Percentiles rank a stretch among this genome's conserved stretches.
phyloP scores from a whole-genome alignment of 2,329 filamentous ascomycete genomes.

The Pseudocercospora vitis region DNA sequence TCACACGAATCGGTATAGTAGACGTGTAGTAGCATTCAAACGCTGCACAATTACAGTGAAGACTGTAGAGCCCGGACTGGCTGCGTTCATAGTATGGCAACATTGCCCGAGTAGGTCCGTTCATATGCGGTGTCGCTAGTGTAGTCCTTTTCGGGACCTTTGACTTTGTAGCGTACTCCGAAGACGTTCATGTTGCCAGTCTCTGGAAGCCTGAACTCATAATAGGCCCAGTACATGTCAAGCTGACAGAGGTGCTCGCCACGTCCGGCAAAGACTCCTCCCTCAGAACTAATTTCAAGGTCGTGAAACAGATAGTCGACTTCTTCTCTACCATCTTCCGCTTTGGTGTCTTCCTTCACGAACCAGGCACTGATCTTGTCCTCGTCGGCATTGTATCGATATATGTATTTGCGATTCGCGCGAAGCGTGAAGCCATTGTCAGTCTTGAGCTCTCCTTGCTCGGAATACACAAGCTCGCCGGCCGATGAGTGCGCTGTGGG shows the following conservation, averaged over 20 bases:
- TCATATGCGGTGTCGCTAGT: slow-evolving; percentile 41
- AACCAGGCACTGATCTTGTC: slow-evolving; percentile 75
- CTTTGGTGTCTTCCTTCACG: slow-evolving; percentile 62
- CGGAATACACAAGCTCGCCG: slow-evolving; percentile 38
- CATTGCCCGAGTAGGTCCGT: slow-evolving; percentile 23
- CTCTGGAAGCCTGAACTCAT: slow-evolving; percentile 57
- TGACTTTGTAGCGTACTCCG: slow-evolving; percentile 40
- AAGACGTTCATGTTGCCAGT: slow-evolving; percentile 37
- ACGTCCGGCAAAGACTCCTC: slow-evolving; percentile 58
- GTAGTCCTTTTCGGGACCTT: slow-evolving; percentile 42
- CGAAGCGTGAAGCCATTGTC: slow-evolving; percentile 51
- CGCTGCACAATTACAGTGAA: slow-evolving; percentile 4
- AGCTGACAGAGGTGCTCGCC: slow-evolving; percentile 69
- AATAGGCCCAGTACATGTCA: slow-evolving; percentile 70
- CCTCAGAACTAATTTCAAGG: slow-evolving; percentile 58
- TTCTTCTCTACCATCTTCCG: slow-evolving; percentile 38
- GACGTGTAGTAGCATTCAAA: background rate
- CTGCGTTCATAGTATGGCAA: slow-evolving; percentile 17
- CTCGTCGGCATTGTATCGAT: slow-evolving; percentile 64
- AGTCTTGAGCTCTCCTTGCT: slow-evolving; percentile 39
- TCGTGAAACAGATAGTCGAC: slow-evolving; percentile 76
- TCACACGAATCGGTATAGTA: background rate
- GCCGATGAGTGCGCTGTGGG: slow-evolving; percentile 32
- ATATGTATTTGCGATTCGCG: slow-evolving; percentile 69
- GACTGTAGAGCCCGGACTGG: background rate